Base-by-base conservation (phyloP, 31 red algal genomes). In the Porphyra umbilicalis region DNA sequence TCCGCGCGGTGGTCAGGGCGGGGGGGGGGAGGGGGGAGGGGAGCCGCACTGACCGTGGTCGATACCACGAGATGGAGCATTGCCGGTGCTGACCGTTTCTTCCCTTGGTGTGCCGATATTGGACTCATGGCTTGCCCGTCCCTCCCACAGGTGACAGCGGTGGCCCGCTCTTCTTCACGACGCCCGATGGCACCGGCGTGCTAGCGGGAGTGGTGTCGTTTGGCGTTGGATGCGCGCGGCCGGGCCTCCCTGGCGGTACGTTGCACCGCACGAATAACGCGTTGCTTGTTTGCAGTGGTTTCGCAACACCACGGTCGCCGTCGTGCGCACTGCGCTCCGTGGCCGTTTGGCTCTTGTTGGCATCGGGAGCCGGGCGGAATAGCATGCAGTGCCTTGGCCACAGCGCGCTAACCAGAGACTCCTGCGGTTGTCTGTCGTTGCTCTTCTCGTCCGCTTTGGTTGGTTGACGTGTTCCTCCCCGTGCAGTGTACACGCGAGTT, bases 131-230 rank as follows among this genome's bases (percentile, higher is more conserved):
- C 7, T n/a, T 71, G 6, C 57, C 57, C n/a, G n/a, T n/a, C n/a
- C 20, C 57, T 2, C 57, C 5, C 35, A 82, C 36, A 36, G 85
- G 76, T 11, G 90, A 92, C 79, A 85, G 82, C 37, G 90, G 90
- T 32, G 85, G 90, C 4, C 90, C 90, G 33, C 18, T 92, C 9
- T 31, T 88, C n/a, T 80, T 92, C 35, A 85, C 84, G 32, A 71
- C 32, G 34, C 35, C n/a, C 9, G 79, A 85, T 31, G 84, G 76
- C 35, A n/a, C 34, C 13, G 35, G 79, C 9, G 90, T 92, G 40
- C 90, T 88, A 75, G 78, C 88, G 67, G 90, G 80, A 13, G 75
- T 92, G 36, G 85, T 92, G 20, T 88, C 85, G 34, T 92, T 92
- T 80, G 90, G 90, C 37, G 39, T 85, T 76, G 90, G 90, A 57